Conservation (phyloP, 495 filamentous ascomycete genomes). For the Xylaria castorea region DNA sequence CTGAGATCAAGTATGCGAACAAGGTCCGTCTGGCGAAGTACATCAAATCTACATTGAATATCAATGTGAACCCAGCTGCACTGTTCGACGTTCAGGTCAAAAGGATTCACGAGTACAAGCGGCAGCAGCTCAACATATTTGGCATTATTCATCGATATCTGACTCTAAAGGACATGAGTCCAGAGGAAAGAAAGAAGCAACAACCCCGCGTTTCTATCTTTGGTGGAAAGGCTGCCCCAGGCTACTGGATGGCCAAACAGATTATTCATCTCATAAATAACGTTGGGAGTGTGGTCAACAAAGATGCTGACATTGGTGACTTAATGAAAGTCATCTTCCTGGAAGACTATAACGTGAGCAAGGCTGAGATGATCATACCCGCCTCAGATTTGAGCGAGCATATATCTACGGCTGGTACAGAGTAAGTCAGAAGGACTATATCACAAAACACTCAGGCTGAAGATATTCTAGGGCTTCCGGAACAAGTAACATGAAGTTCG, state of each 20-base stretch:
- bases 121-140: conserved; percentile 98
- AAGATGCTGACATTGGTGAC: conserved; percentile 88
- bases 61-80: conserved; percentile 83
- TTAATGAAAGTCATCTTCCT: conserved; percentile 96
- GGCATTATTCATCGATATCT: conserved; percentile 96
- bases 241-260: conserved; percentile 99
- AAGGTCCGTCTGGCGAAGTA: conserved; percentile 83
- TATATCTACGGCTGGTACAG: conserved; percentile 97
- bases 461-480: conserved; percentile 53
- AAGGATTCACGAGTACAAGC: conserved; percentile 99
- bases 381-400: conserved; percentile 98
- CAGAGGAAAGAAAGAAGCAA: conserved; percentile 86
- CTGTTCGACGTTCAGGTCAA: conserved; percentile 98
- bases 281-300: conserved; percentile 90
- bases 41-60: conserved; percentile 79
- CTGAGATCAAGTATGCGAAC: conserved; percentile 78
- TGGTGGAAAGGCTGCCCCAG: conserved; percentile 95
- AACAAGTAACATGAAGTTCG: conserved; percentile 96
- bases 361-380: conserved; percentile 94
- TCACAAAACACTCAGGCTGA: conserved; percentile 21
- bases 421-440: conserved; percentile 52
- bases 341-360: conserved; percentile 99
- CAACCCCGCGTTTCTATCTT: conserved; percentile 95
- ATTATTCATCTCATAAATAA: conserved; percentile 96
- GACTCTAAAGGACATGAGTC: conserved; percentile 79